Conservation (phyloP, 257 asterid species). For the Ballota nigra region DNA sequence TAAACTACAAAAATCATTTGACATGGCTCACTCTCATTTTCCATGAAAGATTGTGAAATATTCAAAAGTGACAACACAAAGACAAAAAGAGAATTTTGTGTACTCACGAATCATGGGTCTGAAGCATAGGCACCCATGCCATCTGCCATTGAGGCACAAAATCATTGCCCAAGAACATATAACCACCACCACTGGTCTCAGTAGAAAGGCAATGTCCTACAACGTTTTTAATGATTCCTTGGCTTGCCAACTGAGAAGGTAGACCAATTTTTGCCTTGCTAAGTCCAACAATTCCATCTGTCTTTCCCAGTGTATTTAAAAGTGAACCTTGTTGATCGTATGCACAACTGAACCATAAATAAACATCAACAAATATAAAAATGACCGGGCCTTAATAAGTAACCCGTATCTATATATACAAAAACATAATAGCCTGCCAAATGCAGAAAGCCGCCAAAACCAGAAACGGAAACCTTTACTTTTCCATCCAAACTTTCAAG, state of each 20-base stretch:
- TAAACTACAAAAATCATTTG: too few species aligned
- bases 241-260: conserved; percentile 66
- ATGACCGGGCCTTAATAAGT: not conserved
- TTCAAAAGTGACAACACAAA: not conserved
- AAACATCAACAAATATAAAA: conserved; percentile 5
- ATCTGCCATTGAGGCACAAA: conserved; percentile 59
- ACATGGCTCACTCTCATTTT: too few species aligned
- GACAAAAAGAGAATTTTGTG: not conserved
- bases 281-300: conserved; percentile 81
- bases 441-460: not conserved
- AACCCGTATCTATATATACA: not conserved
- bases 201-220: conserved; percentile 69
- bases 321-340: conserved; percentile 81
- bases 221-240: conserved; percentile 55
- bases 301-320: conserved; percentile 53
- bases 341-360: conserved; percentile 52
- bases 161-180: conserved; percentile 69
- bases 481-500: not conserved
- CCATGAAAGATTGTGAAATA: not conserved
- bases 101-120: conserved; percentile 42
- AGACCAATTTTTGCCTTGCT: conserved; percentile 65
- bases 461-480: not conserved
- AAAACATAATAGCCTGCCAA: not conserved
- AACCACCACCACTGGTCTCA: conserved; percentile 56
- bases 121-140: conserved; percentile 73